A percentile compares a stretch with the other conserved stretches of the same genome.
Evolutionary conservation across 2,329 filamentous ascomycete genomes (phyloP).

Genomic region (Diplocarpon mali): DNA sequence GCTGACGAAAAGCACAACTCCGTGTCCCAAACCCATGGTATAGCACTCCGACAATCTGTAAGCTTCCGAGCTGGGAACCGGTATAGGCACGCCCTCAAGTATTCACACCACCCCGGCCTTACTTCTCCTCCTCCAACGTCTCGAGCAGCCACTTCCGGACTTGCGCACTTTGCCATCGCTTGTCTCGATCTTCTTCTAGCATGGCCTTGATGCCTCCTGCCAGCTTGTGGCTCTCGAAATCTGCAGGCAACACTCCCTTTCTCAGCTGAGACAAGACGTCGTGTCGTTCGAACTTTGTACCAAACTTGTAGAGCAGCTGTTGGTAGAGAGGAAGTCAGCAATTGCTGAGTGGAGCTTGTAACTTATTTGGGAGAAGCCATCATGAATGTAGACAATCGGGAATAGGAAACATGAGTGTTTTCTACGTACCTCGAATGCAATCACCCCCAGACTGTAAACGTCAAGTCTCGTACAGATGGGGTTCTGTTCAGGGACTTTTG

Average conservation of each 20-base stretch:
- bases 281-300: constrained; percentile 37
- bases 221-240: constrained; percentile 18
- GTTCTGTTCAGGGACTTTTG: constrained; percentile 9
- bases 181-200: constrained; percentile 5
- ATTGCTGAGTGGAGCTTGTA: too few species aligned
- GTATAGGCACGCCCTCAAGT: too few species aligned
- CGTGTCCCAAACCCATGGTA: constrained; percentile 1
- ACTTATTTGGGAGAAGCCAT: too few species aligned
- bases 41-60: not conserved
- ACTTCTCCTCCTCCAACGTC: too few species aligned
- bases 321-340: not conserved
- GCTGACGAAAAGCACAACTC: not conserved
- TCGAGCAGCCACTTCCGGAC: constrained; percentile 4
- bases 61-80: not conserved
- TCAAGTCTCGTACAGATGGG: constrained; percentile 42
- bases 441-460: constrained; percentile 49
- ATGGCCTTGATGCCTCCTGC: constrained; percentile 17
- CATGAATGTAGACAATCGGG: too few species aligned
- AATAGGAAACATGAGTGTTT: not conserved
- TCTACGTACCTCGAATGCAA: constrained; percentile 42
- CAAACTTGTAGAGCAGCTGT: constrained; percentile 40
- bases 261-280: constrained; percentile 32
- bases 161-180: constrained; percentile 5
- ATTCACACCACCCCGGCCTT: too few species aligned
- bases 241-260: constrained; percentile 12